Evolutionary conservation across 2,329 filamentous ascomycete species (phyloP).

Genomic region (Aspergillus eucalypticola): DNA sequence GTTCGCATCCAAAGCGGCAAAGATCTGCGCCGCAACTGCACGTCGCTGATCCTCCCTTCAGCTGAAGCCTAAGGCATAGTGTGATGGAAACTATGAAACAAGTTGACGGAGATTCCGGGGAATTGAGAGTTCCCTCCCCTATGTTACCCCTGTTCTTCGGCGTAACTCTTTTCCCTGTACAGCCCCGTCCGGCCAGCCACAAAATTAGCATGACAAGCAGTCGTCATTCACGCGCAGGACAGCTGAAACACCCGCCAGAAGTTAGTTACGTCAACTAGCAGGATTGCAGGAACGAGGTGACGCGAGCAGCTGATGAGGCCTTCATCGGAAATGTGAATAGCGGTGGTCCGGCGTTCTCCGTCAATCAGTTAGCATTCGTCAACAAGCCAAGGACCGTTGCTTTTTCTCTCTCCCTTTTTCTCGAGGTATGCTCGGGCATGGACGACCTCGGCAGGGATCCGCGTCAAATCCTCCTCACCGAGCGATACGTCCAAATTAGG

Average conservation of each 20-base stretch:
- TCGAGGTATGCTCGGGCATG: neutral
- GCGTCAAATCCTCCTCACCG: neutral
- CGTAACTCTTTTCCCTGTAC: slow-evolving; percentile 1
- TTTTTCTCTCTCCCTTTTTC: neutral
- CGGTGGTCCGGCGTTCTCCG: neutral
- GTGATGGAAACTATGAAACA: slow-evolving; percentile 12
- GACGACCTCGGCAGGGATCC: neutral
- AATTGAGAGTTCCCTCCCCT: slow-evolving; percentile 1
- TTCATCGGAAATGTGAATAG: neutral
- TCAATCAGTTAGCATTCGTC: neutral
- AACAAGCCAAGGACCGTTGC: neutral
- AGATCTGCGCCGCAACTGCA: slow-evolving; percentile 6
- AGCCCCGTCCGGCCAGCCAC: slow-evolving; percentile 11
- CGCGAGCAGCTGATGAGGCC: slow-evolving; percentile 18
- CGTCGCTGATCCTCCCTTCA: slow-evolving; percentile 16
- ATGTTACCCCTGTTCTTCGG: neutral
- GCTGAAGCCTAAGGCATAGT: neutral
- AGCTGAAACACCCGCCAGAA: slow-evolving; percentile 11
- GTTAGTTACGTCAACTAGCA: slow-evolving; percentile 11
- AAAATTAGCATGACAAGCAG: slow-evolving; percentile 7
- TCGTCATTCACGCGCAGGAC: neutral
- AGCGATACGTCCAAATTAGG: neutral
- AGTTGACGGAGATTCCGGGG: slow-evolving; percentile 3
- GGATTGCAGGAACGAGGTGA: slow-evolving; percentile 13
- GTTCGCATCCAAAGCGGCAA: slow-evolving; percentile 9